Percentiles rank a stretch among this genome's conserved stretches.
phyloP scores from a whole-genome alignment of 2,329 filamentous ascomycete genomes.

The Dothideomycetidae sp. region DNA sequence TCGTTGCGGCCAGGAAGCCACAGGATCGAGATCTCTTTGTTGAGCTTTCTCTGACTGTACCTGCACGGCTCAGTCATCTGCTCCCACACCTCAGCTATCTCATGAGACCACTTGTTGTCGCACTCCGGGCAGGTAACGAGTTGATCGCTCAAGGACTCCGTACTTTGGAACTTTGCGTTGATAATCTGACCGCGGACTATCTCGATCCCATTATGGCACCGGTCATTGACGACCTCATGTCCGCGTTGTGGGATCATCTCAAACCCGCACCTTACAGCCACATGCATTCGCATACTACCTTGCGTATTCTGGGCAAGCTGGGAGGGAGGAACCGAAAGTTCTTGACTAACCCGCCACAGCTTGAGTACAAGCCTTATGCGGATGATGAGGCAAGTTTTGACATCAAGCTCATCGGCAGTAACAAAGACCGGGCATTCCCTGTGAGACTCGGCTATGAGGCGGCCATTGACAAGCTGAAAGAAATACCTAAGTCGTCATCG shows the following conservation, averaged over 20 bases:
- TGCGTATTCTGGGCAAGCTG: constrained; percentile 91
- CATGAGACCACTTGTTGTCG: constrained; percentile 95
- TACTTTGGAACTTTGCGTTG: constrained; percentile 90
- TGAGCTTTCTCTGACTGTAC: constrained; percentile 89
- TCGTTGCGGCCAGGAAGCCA: constrained; percentile 80
- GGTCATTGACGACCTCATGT: constrained; percentile 98
- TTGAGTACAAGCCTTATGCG: constrained; percentile 69
- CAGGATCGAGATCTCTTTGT: constrained; percentile 91
- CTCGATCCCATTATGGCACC: constrained; percentile 98
- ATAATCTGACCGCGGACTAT: constrained; percentile 95
- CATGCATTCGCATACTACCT: constrained; percentile 93
- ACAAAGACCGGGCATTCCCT: constrained; percentile 77
- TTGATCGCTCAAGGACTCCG: constrained; percentile 86
- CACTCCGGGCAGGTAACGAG: constrained; percentile 77
- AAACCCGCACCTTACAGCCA: constrained; percentile 90
- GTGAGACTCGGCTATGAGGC: constrained; percentile 74
- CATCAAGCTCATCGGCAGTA: constrained; percentile 75
- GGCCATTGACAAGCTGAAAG: constrained; percentile 76
- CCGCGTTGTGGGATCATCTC: constrained; percentile 88
- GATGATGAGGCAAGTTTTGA: constrained; percentile 84
- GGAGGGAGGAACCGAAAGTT: constrained; percentile 93
- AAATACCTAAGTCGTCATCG: constrained; percentile 50
- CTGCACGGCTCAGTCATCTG: constrained; percentile 83
- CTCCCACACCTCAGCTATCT: constrained; percentile 89
- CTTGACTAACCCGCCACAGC: constrained; percentile 73